Evolutionary conservation across 441 rosid genomes (phyloP).

Genomic region (Eutrema salsugineum): DNA sequence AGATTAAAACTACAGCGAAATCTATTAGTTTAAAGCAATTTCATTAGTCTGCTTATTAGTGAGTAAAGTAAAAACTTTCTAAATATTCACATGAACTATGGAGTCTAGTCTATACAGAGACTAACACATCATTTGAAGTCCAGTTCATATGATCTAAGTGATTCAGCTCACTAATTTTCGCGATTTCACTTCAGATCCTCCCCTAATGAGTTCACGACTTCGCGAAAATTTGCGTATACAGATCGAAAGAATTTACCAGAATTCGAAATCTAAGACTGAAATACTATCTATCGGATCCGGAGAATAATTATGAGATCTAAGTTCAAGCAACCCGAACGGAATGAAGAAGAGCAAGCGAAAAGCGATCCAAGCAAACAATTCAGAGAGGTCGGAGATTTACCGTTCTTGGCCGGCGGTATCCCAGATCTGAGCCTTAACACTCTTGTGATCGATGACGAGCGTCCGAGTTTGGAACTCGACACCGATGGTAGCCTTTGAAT

Average conservation of each 20-base stretch:
- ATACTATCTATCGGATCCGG: background rate
- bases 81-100: background rate
- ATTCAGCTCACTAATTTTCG: background rate
- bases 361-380: background rate
- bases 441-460: constrained; percentile 56
- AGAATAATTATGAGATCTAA: constrained; percentile 4
- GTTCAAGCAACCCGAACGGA: background rate
- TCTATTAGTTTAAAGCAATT: background rate
- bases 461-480: constrained; percentile 75
- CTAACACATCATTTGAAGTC: background rate
- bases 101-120: background rate
- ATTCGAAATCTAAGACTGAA: background rate
- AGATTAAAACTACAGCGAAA: background rate
- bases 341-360: background rate
- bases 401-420: constrained; percentile 80
- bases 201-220: background rate
- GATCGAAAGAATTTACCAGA: background rate
- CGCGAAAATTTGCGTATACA: background rate
- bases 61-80: too few species aligned
- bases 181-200: background rate
- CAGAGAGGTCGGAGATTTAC: constrained; percentile 26
- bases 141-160: background rate
- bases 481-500: constrained; percentile 68
- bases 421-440: constrained; percentile 84
- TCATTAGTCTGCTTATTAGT: background rate